Evolutionary conservation across 176 grass and related monocot genomes (phyloP), one percentile per base, ranked within the genome.

Genomic region (Oropetium thomaeum): DNA sequence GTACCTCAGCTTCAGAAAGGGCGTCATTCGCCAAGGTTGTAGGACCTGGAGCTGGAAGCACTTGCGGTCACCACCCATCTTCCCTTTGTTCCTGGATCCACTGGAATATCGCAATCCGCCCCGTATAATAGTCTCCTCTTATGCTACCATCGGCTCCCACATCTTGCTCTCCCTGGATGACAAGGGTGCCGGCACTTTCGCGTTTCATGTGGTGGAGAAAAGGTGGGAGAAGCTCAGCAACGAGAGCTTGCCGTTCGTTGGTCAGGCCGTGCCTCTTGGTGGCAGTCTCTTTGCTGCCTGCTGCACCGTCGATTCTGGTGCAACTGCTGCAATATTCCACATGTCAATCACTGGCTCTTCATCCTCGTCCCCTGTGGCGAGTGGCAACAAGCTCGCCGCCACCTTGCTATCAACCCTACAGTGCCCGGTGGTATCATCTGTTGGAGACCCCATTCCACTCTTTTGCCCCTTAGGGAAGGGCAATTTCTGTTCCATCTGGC

Each of bases 161-260:
- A 76, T 76, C 58, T 51, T 76, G 58, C 0, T 76, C 9, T 76
- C 73, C 40, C 10, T 12, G 17, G 39, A 41, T 42, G 48, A 5
- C 76, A 31, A 5, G 22, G 54, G 8, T 10, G 10, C 39, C 7
- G 35, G 62, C 5, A 67, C 76, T 5, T 42, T 30, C 0, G 76
- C 48, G 0, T 67, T 78, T 28, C 33, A 78, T 30, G 35, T 78
- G 33, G 47, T 57, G 76, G 29, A 67, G 22, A 55, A 78, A 17
- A 67, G 22, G 5, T 68, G 76, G 76, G 76, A 65, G 31, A 52
- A 65, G 61, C 20, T 65, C n/a, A 4, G 19, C 44, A 40, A 39
- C 74, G 28, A 53, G 13, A 68, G 55, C 35, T 34, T 58, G 25
- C 34, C 62, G 22, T 78, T 78, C 16, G 16, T 42, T 42, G 63